Evolutionary conservation across 495 filamentous ascomycete species (phyloP).

Genomic region (Melanomma pulvis-pyrius): DNA sequence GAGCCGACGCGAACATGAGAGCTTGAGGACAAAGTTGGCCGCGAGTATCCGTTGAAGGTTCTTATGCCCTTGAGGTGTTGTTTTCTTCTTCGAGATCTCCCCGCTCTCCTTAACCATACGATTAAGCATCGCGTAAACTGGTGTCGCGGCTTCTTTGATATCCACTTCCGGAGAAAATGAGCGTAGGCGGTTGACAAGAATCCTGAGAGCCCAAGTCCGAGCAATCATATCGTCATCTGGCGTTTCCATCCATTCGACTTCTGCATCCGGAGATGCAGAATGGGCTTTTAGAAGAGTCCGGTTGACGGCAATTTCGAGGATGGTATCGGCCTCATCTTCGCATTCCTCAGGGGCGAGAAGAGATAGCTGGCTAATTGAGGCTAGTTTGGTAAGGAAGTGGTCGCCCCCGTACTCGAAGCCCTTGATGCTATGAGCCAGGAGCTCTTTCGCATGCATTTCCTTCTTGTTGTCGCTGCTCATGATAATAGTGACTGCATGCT

Average conservation of each 20-base stretch:
- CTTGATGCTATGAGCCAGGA: slow-evolving; percentile 72
- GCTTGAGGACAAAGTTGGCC: slow-evolving; percentile 78
- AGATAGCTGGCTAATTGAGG: slow-evolving; percentile 79
- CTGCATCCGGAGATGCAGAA: slow-evolving; percentile 51
- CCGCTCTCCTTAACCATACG: slow-evolving; percentile 73
- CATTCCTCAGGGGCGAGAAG: slow-evolving; percentile 70
- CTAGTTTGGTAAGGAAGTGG: slow-evolving; percentile 81
- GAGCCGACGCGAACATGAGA: slow-evolving; percentile 72
- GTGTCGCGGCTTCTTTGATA: slow-evolving; percentile 64
- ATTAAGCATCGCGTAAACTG: slow-evolving; percentile 77
- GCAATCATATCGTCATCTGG: slow-evolving; percentile 80
- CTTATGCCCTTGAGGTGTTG: slow-evolving; percentile 74
- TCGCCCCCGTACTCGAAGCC: slow-evolving; percentile 75
- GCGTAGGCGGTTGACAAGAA: slow-evolving; percentile 83
- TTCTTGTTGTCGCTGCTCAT: slow-evolving; percentile 79
- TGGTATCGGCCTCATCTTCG: slow-evolving; percentile 71
- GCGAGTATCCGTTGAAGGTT: slow-evolving; percentile 78
- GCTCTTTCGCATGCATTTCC: slow-evolving; percentile 83
- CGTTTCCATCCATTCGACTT: slow-evolving; percentile 68
- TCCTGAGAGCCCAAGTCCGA: slow-evolving; percentile 86
- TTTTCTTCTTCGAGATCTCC: slow-evolving; percentile 71
- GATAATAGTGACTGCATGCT: slow-evolving; percentile 89
- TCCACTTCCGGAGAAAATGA: slow-evolving; percentile 60
- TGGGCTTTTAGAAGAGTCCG: slow-evolving; percentile 73
- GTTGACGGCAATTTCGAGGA: slow-evolving; percentile 76